Evolutionary conservation across 495 filamentous ascomycete genomes (phyloP), one percentile per base, ranked within the genome.

Genomic region (Lepidopterella palustris): DNA sequence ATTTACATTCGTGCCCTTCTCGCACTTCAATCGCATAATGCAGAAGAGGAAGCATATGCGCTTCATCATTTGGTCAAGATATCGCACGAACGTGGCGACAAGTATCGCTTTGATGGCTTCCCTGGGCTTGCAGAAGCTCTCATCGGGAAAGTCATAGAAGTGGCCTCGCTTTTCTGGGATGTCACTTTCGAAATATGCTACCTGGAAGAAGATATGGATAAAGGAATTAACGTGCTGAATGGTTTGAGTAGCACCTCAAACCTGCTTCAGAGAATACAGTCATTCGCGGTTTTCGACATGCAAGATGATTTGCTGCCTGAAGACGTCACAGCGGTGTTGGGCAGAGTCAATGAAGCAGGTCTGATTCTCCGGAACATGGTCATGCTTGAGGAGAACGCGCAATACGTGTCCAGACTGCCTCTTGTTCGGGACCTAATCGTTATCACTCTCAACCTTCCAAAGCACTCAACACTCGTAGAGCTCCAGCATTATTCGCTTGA

Each of bases 11-110:
- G 91, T 9, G 90, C 88, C 53, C 82, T 92, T 47, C 58, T 73
- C 15, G 84, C 91, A 0, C 78, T 99, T 45, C 88, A 87, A 54
- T 95, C 89, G 26, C 84, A 85, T 0, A 84, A 95, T 25, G 78
- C 81, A 13, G 82, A 83, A 23, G 93, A 99, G 68, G 86, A 96
- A 60, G 85, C 89, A 25, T 97, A 91, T 71, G 90, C 89, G 0
- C 74, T 97, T 18, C 89, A 90, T 58, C 92, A 97, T 69, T 76
- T 99, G 11, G 92, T 97, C 58, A 93, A 96, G 70, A 96, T 96
- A 18, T 96, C 92, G 0, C 90, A 88, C 57, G 92, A 97, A 70
- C 81, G 89, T 28, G 92, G 92, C 27, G 95, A 97, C 68, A 96
- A 96, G 68, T 96, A 95, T 72, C 87, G 88, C 61, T 96, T 96